Evolutionary conservation across 176 grass and related monocot genomes (phyloP), one percentile per base, ranked within the genome.

Genomic region (Pharus latifolius): DNA sequence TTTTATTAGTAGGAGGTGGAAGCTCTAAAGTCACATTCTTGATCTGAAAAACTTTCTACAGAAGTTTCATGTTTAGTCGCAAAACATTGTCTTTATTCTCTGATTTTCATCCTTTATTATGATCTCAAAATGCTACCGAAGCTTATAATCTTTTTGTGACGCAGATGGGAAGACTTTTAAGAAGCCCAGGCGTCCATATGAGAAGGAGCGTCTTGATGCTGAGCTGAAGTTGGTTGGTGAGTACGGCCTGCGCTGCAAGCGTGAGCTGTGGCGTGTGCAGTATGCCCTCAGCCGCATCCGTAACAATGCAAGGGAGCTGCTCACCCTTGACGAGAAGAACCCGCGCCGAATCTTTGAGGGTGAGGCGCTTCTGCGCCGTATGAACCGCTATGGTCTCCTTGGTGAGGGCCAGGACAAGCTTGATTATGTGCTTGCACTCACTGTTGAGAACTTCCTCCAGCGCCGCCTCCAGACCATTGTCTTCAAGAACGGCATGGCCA

Each of bases 101-200:
- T n/a, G n/a, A n/a, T n/a, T n/a, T n/a, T n/a, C n/a, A n/a, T n/a
- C n/a, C n/a, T n/a, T n/a, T n/a, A 38, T 38, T 38, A 5, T 38
- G 35, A 38, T 38, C 35, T 38, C 35, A 9, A 38, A 9, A 9
- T 31, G 19, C 22, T 22, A 2, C 11, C 35, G 11, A 19, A 54
- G 12, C 14, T 43, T 10, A n/a, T 10, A 30, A 13, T 20, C 10
- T 35, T 60, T n/a, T 17, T 29, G 40, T 55, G 12, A 43, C 7
- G 27, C 61, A 90, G 87, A 90, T 76, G 85, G 85, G 35, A 92
- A 92, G 57, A 88, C 89, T 34, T 92, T 92, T 51, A 92, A 92
- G 78, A 92, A 85, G 38, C 89, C 85, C 38, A 78, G 85, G 6
- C 85, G 89, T 10, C 85, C 89, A 0, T 88, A 88, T 26, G 77